Evolutionary conservation across 331 rosid species (phyloP).

Genomic region (Quercus tomentella): DNA sequence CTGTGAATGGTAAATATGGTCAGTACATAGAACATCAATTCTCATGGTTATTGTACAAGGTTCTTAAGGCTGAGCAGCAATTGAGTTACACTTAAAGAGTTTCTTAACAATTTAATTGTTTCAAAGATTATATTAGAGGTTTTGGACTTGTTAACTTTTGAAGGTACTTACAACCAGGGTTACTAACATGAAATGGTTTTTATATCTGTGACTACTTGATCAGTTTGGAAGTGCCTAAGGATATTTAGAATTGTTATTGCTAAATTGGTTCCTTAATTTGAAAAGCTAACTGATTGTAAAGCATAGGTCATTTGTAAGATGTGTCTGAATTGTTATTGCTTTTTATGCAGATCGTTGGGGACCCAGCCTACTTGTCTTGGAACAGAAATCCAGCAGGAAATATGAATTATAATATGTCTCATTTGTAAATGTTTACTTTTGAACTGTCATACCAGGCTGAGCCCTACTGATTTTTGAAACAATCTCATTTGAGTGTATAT

Average conservation of each 20-base stretch:
- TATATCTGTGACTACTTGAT: too few relatives aligned
- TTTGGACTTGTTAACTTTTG: too few relatives aligned
- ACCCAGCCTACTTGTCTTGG: slow-evolving; percentile 87
- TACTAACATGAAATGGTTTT: too few relatives aligned
- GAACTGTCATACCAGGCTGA: not conserved
- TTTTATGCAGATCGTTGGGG: slow-evolving; percentile 78
- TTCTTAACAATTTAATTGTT: too few relatives aligned
- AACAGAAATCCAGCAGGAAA: slow-evolving; percentile 29
- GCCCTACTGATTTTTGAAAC: not conserved
- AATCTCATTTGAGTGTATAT: not conserved
- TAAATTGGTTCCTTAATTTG: not conserved
- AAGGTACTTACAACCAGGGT: too few relatives aligned
- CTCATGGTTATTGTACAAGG: too few relatives aligned
- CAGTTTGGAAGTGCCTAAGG: too few relatives aligned
- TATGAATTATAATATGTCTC: not conserved
- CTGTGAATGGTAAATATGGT: too few relatives aligned
- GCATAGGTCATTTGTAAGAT: not conserved
- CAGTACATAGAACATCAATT: too few relatives aligned
- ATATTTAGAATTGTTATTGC: not conserved
- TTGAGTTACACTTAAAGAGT: too few relatives aligned
- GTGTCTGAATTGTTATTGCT: slow-evolving; percentile 2
- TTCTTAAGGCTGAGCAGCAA: too few relatives aligned
- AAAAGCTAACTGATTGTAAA: not conserved
- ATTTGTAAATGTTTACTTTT: not conserved
- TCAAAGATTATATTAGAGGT: too few relatives aligned